A percentile compares a stretch with the other conserved stretches of the same genome.
These are phyloP conservation scores for Akanthomyces dipterigenus DNA, from an alignment of 2,329 filamentous ascomycete genomes.

Conservation along the genomic window DNA sequence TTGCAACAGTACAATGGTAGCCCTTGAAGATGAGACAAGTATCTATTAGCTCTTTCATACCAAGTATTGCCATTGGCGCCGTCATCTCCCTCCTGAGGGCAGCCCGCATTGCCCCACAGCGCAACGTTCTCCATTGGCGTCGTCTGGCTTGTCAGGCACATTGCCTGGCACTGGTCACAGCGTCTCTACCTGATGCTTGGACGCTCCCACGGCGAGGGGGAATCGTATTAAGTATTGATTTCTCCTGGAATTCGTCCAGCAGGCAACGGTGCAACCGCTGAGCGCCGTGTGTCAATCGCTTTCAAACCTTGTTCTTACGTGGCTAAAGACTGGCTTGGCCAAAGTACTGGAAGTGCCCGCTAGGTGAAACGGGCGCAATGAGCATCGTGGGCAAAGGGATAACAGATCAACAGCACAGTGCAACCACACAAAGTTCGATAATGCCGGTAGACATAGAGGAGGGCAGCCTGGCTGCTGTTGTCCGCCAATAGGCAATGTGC, in stretches of 20 bases:
- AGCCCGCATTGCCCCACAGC: neutral
- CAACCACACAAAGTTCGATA: neutral
- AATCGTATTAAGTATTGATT: neutral
- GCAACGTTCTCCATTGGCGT: neutral
- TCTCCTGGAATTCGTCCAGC: neutral
- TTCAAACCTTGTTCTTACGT: neutral
- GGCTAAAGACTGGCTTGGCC: neutral
- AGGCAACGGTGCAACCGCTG: neutral
- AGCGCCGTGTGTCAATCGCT: neutral
- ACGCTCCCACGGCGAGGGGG: neutral
- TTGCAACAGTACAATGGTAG: neutral
- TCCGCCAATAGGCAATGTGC: neutral
- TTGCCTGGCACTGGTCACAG: neutral
- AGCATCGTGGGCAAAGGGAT: neutral
- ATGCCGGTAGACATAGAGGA: neutral
- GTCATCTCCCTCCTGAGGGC: neutral
- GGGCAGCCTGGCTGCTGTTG: neutral
- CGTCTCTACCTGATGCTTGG: neutral
- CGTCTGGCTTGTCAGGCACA: neutral
- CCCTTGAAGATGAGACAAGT: neutral
- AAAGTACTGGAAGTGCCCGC: neutral
- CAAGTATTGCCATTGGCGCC: slow-evolving; percentile 1
- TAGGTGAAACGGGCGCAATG: neutral
- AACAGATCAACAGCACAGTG: slow-evolving; percentile 7
- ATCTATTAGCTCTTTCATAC: neutral